Conservation (phyloP, 768 basidiomycete genomes). For the Pleurotus sapidus region DNA sequence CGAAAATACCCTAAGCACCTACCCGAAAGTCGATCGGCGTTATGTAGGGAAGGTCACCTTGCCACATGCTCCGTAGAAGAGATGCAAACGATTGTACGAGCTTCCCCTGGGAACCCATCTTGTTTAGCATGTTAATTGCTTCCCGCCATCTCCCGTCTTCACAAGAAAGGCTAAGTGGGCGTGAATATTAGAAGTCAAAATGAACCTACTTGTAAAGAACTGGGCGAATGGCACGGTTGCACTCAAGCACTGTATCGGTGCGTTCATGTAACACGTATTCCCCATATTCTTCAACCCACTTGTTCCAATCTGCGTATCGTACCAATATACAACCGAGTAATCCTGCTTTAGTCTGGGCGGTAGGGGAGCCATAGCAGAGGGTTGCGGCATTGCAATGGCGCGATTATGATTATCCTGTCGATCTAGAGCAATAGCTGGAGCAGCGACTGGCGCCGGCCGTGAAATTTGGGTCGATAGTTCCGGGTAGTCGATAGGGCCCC, state of each 20-base stretch:
- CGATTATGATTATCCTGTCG: conserved; percentile 73
- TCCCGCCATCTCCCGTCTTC: conserved; percentile 77
- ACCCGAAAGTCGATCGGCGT: conserved; percentile 85
- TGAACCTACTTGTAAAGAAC: conserved; percentile 79
- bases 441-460: conserved; percentile 79
- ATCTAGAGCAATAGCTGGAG: conserved; percentile 58
- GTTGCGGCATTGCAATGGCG: conserved; percentile 33
- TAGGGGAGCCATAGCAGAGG: conserved; percentile 37
- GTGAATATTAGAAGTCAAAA: neutral
- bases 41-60: conserved; percentile 78
- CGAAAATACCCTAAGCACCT: conserved; percentile 5
- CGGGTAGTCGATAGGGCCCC: conserved; percentile 77
- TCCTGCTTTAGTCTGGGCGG: conserved; percentile 70
- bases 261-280: conserved; percentile 99
- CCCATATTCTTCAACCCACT: conserved; percentile 92
- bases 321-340: conserved; percentile 84
- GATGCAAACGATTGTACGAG: conserved; percentile 81
- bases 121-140: conserved; percentile 83
- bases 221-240: conserved; percentile 91
- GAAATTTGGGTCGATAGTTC: conserved; percentile 61
- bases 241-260: conserved; percentile 93
- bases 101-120: conserved; percentile 83
- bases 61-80: conserved; percentile 85
- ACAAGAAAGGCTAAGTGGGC: conserved; percentile 2
- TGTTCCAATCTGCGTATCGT: conserved; percentile 72